Conservation (phyloP, 2,329 filamentous ascomycete genomes). For the Colletotrichum tamarilloi region DNA sequence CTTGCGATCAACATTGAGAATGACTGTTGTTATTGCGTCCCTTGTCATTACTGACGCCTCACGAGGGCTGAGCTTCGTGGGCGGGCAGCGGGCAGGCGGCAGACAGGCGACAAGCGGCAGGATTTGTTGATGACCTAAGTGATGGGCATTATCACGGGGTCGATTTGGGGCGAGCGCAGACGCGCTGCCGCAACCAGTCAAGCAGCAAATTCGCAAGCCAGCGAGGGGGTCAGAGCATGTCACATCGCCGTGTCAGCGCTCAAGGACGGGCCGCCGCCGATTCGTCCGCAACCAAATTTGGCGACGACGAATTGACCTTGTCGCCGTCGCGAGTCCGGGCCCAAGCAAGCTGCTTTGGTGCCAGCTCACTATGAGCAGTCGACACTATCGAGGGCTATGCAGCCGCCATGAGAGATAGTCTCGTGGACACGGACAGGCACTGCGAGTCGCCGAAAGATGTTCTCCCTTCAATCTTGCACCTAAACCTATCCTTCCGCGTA, state of each 20-base stretch:
- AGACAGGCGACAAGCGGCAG: constrained; percentile 15
- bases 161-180: constrained; percentile 37
- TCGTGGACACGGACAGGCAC: constrained; percentile 27
- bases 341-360: constrained; percentile 10
- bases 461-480: background rate
- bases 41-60: background rate
- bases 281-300: constrained; percentile 33
- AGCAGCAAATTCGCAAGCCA: constrained; percentile 22
- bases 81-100: background rate
- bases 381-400: constrained; percentile 34
- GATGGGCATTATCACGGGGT: constrained; percentile 44
- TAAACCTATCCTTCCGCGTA: background rate
- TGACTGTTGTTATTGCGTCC: background rate
- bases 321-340: constrained; percentile 25
- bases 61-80: background rate
- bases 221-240: constrained; percentile 34
- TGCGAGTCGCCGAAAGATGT: constrained; percentile 1
- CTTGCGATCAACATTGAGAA: constrained; percentile 18
- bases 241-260: constrained; percentile 38
- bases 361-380: constrained; percentile 10
- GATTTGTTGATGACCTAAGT: constrained; percentile 24
- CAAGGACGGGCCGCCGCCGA: constrained; percentile 32
- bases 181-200: constrained; percentile 32
- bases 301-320: constrained; percentile 30
- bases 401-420: constrained; percentile 28